Conservation (phyloP, 257 asterid genomes). For the Echites panduratus region DNA sequence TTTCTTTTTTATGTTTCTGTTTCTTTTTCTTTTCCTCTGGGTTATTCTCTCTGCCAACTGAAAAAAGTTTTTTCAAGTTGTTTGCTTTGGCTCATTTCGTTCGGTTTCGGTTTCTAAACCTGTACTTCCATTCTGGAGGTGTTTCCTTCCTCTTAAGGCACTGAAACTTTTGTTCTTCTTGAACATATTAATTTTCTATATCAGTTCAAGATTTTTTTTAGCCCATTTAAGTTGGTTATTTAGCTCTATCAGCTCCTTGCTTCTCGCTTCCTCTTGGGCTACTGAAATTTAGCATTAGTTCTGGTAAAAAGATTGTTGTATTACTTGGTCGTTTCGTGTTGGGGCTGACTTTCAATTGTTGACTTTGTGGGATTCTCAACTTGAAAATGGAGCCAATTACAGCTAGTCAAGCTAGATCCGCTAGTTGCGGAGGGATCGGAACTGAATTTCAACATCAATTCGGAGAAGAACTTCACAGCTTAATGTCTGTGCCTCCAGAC, state of each 20-base stretch:
- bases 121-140: constrained; percentile 4
- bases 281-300: no score
- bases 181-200: background rate
- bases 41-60: constrained; percentile 9
- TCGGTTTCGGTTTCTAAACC: background rate
- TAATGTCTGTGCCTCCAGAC: constrained; percentile 30
- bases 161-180: background rate
- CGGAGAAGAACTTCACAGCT: constrained; percentile 35
- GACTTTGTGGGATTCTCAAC: background rate
- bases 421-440: constrained; percentile 25
- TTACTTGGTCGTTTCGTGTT: no score
- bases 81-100: constrained; percentile 4
- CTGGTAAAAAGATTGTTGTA: no score
- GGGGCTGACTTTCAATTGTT: background rate
- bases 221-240: background rate
- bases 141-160: constrained; percentile 12
- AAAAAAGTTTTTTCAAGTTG: background rate
- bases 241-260: no score
- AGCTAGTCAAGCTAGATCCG: constrained; percentile 51
- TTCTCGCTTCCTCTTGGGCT: no score
- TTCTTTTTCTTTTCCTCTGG: background rate
- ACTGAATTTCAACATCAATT: constrained; percentile 18
- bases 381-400: constrained; percentile 31
- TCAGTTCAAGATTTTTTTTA: background rate
- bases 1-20: background rate